These are phyloP conservation scores for Nemania bipapillata DNA, from an alignment of 2,329 filamentous ascomycete species.

Conservation along the genomic window DNA sequence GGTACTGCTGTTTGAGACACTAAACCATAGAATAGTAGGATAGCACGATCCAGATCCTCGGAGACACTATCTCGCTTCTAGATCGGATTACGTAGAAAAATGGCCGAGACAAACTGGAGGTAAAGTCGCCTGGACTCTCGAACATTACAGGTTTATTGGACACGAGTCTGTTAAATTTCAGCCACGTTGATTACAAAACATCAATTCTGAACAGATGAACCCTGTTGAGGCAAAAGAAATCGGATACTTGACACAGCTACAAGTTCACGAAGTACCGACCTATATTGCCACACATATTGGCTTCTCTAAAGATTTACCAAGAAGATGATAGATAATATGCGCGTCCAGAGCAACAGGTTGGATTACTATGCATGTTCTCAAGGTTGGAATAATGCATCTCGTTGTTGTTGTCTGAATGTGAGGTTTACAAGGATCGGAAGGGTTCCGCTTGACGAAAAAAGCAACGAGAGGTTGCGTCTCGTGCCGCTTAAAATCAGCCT, in stretches of 20 bases:
- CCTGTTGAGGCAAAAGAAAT: not conserved
- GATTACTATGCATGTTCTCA: not conserved
- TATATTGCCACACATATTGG: not conserved
- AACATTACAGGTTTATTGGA: constrained; percentile 17
- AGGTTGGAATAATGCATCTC: constrained; percentile 6
- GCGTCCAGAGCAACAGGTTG: not conserved
- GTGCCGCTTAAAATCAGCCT: not conserved
- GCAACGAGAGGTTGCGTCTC: not conserved
- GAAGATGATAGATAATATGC: not conserved
- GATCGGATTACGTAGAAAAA: constrained; percentile 19
- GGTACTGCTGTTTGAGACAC: constrained; percentile 15
- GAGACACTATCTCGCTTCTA: constrained; percentile 7
- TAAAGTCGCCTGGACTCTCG: not conserved
- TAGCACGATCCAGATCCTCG: constrained; percentile 23
- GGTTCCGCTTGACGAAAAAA: constrained; percentile 6
- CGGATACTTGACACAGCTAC: not conserved
- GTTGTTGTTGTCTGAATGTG: constrained; percentile 9
- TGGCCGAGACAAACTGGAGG: constrained; percentile 30
- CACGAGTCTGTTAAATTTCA: not conserved
- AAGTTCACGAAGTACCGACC: not conserved
- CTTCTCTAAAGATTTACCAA: not conserved
- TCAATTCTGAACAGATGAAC: not conserved
- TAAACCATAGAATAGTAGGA: not conserved
- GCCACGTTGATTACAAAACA: constrained; percentile 8
- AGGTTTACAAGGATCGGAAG: constrained; percentile 11